Evolutionary conservation across 768 basidiomycete species (phyloP), one percentile per base, ranked within the genome.

Genomic region (Calocybe indica): DNA sequence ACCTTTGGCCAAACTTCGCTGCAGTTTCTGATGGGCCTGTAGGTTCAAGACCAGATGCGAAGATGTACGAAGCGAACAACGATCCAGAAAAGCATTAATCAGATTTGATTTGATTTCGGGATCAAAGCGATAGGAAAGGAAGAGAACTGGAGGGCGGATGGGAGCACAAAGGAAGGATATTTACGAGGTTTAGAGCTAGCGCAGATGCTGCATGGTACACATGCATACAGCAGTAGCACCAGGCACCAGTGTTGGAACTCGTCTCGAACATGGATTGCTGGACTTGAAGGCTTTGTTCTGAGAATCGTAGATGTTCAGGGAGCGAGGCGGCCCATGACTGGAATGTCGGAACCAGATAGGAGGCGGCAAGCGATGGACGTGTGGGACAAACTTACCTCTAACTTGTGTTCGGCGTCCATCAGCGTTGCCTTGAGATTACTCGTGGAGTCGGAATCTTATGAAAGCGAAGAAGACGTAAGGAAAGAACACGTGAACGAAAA

Each of bases 201-300:
- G 75, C 67, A 55, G 80, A 81, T 49, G 83, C 83, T 37, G 83
- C 84, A 55, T 90, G 78, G 52, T 84, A 69, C 39, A 80, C 71
- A 61, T 92, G 88, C 72, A 88, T 84, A 59, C 73, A 73, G 53
- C 79, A 85, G 66, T 79, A 92, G 55, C 83, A 86, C 89, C 88
- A 91, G 7, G 86, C 85, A 40, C 88, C 85, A 29, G 76, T 76
- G 55, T 87, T 88, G 11, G 84, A 83, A 55, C 78, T 79, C 14
- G 88, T 89, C 58, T 88, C 87, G 54, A 89, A 85, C 79, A 88
- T 86, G 12, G 80, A 76, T 52, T 81, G 68, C 55, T 91, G 86
- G 13, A 82, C 77, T 52, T 73, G 70, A 13, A 89, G 62, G 59
- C 75, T 88, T 55, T 85, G 77, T 40, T 85, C 80, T 15, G 76